A percentile compares a stretch with the other conserved stretches of the same genome.
These are phyloP conservation scores for Pyrus bretschneideri DNA, from an alignment of 306 rosid species.

Conservation along the genomic window DNA sequence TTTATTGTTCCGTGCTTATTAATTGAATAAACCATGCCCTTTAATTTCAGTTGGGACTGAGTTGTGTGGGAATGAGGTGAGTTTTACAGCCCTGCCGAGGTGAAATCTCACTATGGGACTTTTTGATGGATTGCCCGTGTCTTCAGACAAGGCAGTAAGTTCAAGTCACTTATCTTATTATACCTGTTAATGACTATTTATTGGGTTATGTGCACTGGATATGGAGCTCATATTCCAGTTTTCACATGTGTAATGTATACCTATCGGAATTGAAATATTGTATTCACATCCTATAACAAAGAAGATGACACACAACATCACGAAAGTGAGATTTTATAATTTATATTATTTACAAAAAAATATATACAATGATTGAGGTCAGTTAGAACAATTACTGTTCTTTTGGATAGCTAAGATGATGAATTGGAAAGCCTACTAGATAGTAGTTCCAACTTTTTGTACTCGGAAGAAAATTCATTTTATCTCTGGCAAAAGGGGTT, in stretches of 20 bases:
- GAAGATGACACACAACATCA: not conserved
- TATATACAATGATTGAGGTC: no score
- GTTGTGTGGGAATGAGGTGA: conserved; percentile 29
- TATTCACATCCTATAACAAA: not conserved
- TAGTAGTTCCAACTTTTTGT: not conserved
- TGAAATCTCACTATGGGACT: conserved; percentile 62
- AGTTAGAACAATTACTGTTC: no score
- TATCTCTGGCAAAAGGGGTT: not conserved
- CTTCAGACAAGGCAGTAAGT: conserved; percentile 76
- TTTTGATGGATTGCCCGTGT: conserved; percentile 85
- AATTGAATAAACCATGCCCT: not conserved
- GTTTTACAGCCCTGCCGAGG: conserved; percentile 32
- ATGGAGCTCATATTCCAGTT: not conserved
- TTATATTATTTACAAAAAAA: no score
- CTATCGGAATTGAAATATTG: not conserved
- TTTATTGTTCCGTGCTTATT: not conserved
- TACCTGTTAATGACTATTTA: conserved; percentile 9
- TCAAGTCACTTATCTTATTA: not conserved
- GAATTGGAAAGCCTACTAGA: not conserved
- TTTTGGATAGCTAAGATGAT: not conserved
- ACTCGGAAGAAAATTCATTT: not conserved
- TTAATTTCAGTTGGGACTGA: conserved; percentile 28
- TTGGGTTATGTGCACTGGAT: not conserved
- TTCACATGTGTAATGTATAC: not conserved
- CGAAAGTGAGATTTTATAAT: not conserved